phyloP scores from a whole-genome alignment of 306 rosid genomes.

The Acmispon strigosus region DNA sequence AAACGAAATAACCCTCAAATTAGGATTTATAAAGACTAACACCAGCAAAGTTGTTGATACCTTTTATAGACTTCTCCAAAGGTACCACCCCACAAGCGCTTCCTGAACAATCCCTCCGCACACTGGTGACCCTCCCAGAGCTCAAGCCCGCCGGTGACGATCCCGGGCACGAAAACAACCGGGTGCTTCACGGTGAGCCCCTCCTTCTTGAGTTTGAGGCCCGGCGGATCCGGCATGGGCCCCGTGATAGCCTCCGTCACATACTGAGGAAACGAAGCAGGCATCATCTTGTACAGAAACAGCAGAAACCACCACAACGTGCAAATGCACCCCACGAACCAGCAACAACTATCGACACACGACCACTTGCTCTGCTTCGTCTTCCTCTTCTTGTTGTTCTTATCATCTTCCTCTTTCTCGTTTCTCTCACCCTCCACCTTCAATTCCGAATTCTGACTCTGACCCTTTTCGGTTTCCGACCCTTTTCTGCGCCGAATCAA shows the following conservation, averaged over 20 bases:
- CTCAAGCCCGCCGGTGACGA: conserved; percentile 79
- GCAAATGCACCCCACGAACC: conserved; percentile 68
- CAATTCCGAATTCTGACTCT: conserved; percentile 21
- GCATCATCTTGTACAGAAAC: conserved; percentile 63
- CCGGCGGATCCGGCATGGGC: conserved; percentile 77
- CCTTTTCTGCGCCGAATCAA: conserved; percentile 52
- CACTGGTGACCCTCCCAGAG: conserved; percentile 83
- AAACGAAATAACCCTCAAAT: not conserved
- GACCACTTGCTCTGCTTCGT: conserved; percentile 52
- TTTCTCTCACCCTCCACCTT: not conserved
- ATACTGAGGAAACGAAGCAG: conserved; percentile 67
- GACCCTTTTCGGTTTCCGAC: conserved; percentile 27
- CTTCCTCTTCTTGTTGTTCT: conserved; percentile 1
- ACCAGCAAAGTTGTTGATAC: conserved; percentile 23
- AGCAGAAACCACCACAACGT: conserved; percentile 67
- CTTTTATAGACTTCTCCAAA: conserved; percentile 79
- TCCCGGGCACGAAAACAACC: conserved; percentile 78
- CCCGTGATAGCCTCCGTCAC: conserved; percentile 69
- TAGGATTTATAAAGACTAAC: not conserved
- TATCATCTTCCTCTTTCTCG: not conserved
- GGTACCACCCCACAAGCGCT: conserved; percentile 80
- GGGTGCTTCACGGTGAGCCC: conserved; percentile 66
- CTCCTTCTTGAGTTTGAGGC: conserved; percentile 60
- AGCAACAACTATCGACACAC: conserved; percentile 65
- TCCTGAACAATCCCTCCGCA: conserved; percentile 69